phyloP scores from a whole-genome alignment of 2,329 filamentous ascomycete genomes.

The Diaporthe vexans region DNA sequence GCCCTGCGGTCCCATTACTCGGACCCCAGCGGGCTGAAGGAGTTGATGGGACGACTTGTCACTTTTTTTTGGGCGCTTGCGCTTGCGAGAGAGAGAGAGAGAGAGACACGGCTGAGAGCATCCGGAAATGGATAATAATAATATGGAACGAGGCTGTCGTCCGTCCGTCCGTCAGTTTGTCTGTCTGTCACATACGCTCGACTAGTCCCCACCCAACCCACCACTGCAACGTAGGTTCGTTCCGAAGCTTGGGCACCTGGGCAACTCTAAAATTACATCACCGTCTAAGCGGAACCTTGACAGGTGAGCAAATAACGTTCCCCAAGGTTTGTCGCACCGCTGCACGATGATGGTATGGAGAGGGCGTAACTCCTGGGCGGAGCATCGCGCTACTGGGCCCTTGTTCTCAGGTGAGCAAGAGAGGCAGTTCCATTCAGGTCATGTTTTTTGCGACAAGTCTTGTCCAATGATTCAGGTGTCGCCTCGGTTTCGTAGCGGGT shows the following conservation, averaged over 20 bases:
- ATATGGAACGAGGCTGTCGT: constrained; percentile 13
- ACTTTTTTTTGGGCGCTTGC: too few species aligned
- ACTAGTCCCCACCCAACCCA: not conserved
- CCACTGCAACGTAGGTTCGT: constrained; percentile 5
- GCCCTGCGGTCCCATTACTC: constrained; percentile 21
- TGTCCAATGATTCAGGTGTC: not conserved
- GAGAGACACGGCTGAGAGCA: too few species aligned
- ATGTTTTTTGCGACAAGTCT: not conserved
- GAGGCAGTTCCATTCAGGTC: too few species aligned
- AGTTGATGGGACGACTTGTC: too few species aligned
- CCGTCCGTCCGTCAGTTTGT: too few species aligned
- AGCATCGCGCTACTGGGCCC: not conserved
- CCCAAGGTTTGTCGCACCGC: constrained; percentile 12
- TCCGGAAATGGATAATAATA: not conserved
- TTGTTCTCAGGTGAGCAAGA: not conserved
- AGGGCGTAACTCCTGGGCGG: not conserved
- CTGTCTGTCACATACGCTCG: not conserved
- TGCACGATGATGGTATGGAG: constrained; percentile 15
- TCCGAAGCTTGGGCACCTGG: constrained; percentile 27
- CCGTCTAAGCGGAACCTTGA: constrained; percentile 26
- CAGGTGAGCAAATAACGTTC: constrained; percentile 3
- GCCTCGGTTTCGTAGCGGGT: constrained; percentile 14
- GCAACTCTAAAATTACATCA: constrained; percentile 30
- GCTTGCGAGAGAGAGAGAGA: not conserved
- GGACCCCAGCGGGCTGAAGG: not conserved